phyloP scores from a whole-genome alignment of 2,329 filamentous ascomycete species.

The Fusarium mangiferae region DNA sequence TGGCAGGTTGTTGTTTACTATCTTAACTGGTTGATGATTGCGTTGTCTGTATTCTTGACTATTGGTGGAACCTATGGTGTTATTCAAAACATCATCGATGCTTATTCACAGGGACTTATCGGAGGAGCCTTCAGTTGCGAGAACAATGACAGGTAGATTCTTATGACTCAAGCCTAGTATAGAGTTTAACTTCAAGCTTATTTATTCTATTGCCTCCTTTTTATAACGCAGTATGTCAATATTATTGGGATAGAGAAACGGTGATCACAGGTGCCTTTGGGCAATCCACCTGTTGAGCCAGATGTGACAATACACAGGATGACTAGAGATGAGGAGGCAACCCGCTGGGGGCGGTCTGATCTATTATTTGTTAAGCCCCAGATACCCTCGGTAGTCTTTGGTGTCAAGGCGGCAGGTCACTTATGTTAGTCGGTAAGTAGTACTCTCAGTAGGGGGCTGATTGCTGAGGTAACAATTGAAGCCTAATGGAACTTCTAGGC shows the following conservation, averaged over 20 bases:
- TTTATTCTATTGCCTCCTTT: no score
- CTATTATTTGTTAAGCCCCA: rapidly evolving
- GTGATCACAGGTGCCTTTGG: background rate
- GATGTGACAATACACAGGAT: no score
- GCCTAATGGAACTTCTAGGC: no score
- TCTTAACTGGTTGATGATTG: conserved; percentile 20
- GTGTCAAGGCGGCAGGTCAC: rapidly evolving
- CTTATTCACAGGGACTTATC: conserved; percentile 11
- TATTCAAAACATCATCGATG: conserved; percentile 19
- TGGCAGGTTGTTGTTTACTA: conserved; percentile 16
- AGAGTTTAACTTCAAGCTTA: background rate
- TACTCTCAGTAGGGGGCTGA: rapidly evolving
- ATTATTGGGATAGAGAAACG: no score
- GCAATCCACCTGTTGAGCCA: no score
- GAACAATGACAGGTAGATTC: conserved; percentile 9
- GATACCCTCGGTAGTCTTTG: background rate
- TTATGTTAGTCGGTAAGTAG: rapidly evolving
- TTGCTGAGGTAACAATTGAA: no score
- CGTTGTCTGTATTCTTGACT: conserved; percentile 2
- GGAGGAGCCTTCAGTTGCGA: conserved; percentile 19
- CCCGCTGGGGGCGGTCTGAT: rapidly evolving
- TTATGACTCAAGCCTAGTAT: no score
- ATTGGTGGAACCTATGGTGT: conserved; percentile 23
- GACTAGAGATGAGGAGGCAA: no score
- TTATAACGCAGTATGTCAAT: no score